A percentile compares a stretch with the other conserved stretches of the same genome.
These are phyloP conservation scores for Aspergillus fumigatiaffinis DNA, from an alignment of 2,329 filamentous ascomycete genomes.

Conservation along the genomic window DNA sequence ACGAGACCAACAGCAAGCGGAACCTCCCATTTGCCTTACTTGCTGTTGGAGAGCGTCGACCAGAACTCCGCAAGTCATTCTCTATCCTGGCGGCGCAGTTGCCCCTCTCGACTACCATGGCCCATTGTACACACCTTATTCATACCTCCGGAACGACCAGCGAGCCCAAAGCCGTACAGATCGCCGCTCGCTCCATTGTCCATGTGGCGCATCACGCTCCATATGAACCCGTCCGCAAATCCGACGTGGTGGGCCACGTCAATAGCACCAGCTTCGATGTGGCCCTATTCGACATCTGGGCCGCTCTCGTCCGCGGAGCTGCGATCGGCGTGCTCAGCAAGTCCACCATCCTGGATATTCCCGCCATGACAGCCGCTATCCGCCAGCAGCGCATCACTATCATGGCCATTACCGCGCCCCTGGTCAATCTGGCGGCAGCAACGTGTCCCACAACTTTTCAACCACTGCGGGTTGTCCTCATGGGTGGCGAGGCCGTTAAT, in stretches of 20 bases:
- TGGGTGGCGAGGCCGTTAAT: constrained; percentile 18
- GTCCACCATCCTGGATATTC: no score
- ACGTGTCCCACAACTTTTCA: no score
- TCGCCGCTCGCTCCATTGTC: constrained; percentile 14
- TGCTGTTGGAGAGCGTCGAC: no score
- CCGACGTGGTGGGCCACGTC: constrained; percentile 16
- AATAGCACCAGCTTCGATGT: constrained; percentile 25
- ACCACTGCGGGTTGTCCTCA: no score
- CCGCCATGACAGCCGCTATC: no score
- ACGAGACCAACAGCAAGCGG: constrained; percentile 4
- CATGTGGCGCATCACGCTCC: constrained; percentile 18
- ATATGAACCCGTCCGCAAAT: constrained; percentile 8
- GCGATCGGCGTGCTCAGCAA: constrained; percentile 7
- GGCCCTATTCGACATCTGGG: constrained; percentile 24
- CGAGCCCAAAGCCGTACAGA: constrained; percentile 22
- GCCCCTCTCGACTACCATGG: no score
- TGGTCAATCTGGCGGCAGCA: no score
- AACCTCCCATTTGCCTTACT: not conserved
- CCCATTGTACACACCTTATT: constrained; percentile 11
- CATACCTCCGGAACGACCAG: constrained; percentile 21
- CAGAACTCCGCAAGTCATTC: no score
- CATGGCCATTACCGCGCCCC: no score
- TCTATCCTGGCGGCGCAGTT: no score
- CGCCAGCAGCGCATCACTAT: no score
- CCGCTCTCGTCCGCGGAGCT: constrained; percentile 14